phyloP scores from a whole-genome alignment of 2,329 filamentous ascomycete species.

The Bisporella sp. region DNA sequence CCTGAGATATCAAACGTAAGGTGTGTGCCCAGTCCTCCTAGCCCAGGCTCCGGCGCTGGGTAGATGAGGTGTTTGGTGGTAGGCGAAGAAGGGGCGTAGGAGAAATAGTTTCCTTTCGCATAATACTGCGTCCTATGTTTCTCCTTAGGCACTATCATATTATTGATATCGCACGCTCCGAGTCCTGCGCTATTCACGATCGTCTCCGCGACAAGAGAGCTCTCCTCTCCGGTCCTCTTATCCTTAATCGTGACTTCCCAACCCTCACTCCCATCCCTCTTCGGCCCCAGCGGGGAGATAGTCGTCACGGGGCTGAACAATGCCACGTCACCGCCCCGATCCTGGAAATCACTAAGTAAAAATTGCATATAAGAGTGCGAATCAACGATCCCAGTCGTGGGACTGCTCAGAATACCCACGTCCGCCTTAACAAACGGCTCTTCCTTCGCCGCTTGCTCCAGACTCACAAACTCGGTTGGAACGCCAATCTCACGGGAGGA shows the following conservation, averaged over 20 bases:
- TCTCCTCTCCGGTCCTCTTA: constrained; percentile 37
- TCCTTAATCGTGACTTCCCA: constrained; percentile 61
- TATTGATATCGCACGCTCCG: constrained; percentile 67
- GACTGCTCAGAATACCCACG: constrained; percentile 72
- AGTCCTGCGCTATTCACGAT: constrained; percentile 84
- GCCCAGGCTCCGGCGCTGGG: constrained; percentile 75
- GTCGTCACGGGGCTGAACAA: constrained; percentile 58
- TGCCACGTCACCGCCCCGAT: constrained; percentile 67
- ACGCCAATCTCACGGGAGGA: constrained; percentile 44
- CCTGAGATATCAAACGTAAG: constrained; percentile 84
- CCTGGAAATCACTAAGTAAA: constrained; percentile 70
- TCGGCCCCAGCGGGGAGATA: constrained; percentile 34
- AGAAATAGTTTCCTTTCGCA: constrained; percentile 95
- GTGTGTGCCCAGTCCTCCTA: constrained; percentile 84
- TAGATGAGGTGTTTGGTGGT: constrained; percentile 72
- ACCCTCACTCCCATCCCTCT: constrained; percentile 43
- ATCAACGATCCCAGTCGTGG: constrained; percentile 86
- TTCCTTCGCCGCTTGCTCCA: constrained; percentile 50
- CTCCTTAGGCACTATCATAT: constrained; percentile 63
- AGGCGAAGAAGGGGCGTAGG: constrained; percentile 62
- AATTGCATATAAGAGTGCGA: constrained; percentile 78
- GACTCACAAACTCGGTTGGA: constrained; percentile 63
- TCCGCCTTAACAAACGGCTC: constrained; percentile 73
- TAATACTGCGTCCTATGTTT: constrained; percentile 61
- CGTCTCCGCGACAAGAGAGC: constrained; percentile 63